Evolutionary conservation across 106 monocot genomes (phyloP).

Genomic region (Apostasia ramifera): DNA sequence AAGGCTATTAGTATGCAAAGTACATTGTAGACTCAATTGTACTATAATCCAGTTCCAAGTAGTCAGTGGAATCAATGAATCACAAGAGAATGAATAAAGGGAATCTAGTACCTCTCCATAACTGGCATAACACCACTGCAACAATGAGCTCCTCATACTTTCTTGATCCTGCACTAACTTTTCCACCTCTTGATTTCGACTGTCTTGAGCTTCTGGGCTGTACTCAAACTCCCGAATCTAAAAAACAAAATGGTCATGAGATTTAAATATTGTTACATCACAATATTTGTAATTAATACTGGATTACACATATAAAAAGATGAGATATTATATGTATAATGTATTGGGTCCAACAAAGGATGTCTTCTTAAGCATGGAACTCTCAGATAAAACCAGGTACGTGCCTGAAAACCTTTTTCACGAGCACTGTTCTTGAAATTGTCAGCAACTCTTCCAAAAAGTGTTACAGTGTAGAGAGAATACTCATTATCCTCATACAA

Average conservation of each 20-base stretch:
- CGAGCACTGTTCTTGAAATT: slow-evolving; percentile 77
- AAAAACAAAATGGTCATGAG: background rate
- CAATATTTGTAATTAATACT: too few relatives aligned
- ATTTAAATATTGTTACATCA: too few relatives aligned
- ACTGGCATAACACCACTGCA: slow-evolving; percentile 96
- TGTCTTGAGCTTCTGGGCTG: slow-evolving; percentile 78
- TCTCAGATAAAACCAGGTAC: slow-evolving; percentile 9
- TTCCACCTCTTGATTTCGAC: slow-evolving; percentile 69
- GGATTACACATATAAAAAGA: background rate
- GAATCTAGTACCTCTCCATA: slow-evolving; percentile 68
- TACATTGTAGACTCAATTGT: too few relatives aligned
- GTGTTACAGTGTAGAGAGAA: slow-evolving; percentile 88
- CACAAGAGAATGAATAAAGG: too few relatives aligned
- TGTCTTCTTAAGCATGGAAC: background rate
- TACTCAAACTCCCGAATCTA: slow-evolving; percentile 95
- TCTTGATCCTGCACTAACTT: slow-evolving; percentile 84
- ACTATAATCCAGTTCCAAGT: too few relatives aligned
- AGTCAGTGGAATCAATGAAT: too few relatives aligned
- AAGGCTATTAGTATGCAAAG: too few relatives aligned
- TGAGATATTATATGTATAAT: background rate
- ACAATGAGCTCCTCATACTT: slow-evolving; percentile 62
- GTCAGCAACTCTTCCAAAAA: slow-evolving; percentile 75
- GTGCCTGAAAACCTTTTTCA: slow-evolving; percentile 93
- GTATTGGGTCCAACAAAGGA: background rate
- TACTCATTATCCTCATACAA: slow-evolving; percentile 92